Evolutionary conservation across 768 basidiomycete genomes (phyloP).

Genomic region (Pisolithus marmoratus): DNA sequence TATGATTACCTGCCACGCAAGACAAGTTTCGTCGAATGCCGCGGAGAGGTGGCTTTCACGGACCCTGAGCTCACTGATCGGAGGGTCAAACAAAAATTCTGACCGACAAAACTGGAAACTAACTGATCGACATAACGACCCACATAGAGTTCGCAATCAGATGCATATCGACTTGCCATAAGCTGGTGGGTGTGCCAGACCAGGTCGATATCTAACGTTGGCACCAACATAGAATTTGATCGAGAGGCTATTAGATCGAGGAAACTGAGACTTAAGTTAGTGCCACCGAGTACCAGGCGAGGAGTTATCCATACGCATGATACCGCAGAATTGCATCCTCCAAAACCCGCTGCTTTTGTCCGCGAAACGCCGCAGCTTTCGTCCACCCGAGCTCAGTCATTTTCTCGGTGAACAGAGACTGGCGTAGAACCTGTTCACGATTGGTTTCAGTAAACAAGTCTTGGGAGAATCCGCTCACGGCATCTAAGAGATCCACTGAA

Average conservation of each 20-base stretch:
- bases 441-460: not conserved
- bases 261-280: constrained; percentile 31
- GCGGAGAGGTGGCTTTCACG: constrained; percentile 39
- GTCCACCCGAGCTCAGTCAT: constrained; percentile 52
- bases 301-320: constrained; percentile 40
- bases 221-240: constrained; percentile 42
- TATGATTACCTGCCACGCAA: constrained; percentile 40
- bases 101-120: constrained; percentile 12
- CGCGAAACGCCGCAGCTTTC: constrained; percentile 34
- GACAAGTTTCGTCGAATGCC: constrained; percentile 48
- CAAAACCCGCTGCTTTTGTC: constrained; percentile 34
- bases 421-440: constrained; percentile 44
- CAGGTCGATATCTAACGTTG: constrained; percentile 71
- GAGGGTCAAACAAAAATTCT: not conserved
- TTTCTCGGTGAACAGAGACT: constrained; percentile 49
- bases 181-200: constrained; percentile 76
- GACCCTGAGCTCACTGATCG: constrained; percentile 42
- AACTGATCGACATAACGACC: constrained; percentile 53
- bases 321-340: constrained; percentile 50
- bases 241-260: constrained; percentile 48
- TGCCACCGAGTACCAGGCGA: not conserved
- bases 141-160: constrained; percentile 38
- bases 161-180: constrained; percentile 38
- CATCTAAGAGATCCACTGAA: constrained; percentile 53
- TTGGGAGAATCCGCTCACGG: constrained; percentile 30